Evolutionary conservation across 2,329 filamentous ascomycete genomes (phyloP), one percentile per base, ranked within the genome.

Genomic region (Magnaporthiopsis rhizophila): DNA sequence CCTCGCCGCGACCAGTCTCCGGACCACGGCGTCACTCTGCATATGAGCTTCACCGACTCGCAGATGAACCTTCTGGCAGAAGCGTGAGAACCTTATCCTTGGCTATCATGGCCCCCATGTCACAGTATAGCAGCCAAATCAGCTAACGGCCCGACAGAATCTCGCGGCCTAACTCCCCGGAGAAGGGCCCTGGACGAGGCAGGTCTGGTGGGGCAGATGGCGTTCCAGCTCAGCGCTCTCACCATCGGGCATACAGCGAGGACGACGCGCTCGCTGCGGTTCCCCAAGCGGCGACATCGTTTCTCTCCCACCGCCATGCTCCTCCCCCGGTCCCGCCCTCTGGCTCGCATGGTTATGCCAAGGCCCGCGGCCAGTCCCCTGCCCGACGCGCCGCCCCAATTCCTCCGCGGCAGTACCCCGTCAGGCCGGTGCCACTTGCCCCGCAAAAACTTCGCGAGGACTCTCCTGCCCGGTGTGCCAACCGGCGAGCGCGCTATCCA

Each of bases 41-140:
- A 79, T 30, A 74, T 83, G 68, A 81, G 80, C 66, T 67, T 83
- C 64, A 83, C 80, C 5, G 78, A 82, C 59, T 76, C 74, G 0
- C 79, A 82, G 66, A 77, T 83, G 74, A 77, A 82, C 64, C 79
- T 74, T 65, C 72, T 83, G 58, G 77, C 80, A 3, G 74, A 79
- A 61, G 78, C 75, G 81, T 82, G 74, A 66, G 78, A 62, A 36
- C 26, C 21, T 7, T 15, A 12, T 18, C 26, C 32, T 62, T 34
- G 13, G 8, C 59, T 21, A 1, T n/a, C 11, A 26, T 26, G n/a
- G 9, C 1, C 26, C 18, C 26, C n/a, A 58, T 13, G 38, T 15
- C 38, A 18, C 38, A 18, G 15, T 18, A 45, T 45, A 18, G 9
- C 59, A 18, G 21, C 26, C 4, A 38, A 12, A 3, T 45, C 18